Conservation (phyloP, 805 yeast genomes). For the Zygosaccharomyces siamensis region DNA sequence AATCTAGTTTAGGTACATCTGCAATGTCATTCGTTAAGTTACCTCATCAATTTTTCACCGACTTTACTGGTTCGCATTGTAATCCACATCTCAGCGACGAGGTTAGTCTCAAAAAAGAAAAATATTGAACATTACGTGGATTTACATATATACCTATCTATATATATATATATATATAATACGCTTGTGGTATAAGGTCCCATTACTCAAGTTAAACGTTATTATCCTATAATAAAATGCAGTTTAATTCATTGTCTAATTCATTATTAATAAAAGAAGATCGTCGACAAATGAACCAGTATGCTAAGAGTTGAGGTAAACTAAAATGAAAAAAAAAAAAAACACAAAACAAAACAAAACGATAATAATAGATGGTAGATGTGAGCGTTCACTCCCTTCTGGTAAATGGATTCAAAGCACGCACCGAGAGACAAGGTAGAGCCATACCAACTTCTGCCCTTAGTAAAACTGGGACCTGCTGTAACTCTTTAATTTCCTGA, state of each 20-base stretch:
- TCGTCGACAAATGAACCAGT: neutral
- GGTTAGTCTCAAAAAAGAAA: neutral
- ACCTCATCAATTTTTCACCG: neutral
- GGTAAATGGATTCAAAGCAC: constrained; percentile 82
- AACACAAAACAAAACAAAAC: no score
- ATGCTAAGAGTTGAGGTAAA: neutral
- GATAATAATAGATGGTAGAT: neutral
- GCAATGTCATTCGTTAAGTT: neutral
- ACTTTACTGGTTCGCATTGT: neutral
- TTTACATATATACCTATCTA: neutral
- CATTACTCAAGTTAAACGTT: neutral
- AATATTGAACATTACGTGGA: neutral
- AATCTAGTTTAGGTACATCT: neutral
- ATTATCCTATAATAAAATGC: constrained; percentile 5
- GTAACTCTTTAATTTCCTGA: constrained; percentile 77
- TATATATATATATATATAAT: neutral
- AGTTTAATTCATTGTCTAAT: neutral
- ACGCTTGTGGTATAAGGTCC: constrained; percentile 1
- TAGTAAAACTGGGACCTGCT: constrained; percentile 75
- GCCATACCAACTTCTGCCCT: constrained; percentile 95
- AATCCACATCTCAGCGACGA: neutral
- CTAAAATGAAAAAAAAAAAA: neutral
- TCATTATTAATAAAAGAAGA: neutral
- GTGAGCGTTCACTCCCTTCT: constrained; percentile 15
- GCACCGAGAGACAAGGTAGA: constrained; percentile 87